phyloP scores from a whole-genome alignment of 768 basidiomycete species.

The Suillus occidentalis region DNA sequence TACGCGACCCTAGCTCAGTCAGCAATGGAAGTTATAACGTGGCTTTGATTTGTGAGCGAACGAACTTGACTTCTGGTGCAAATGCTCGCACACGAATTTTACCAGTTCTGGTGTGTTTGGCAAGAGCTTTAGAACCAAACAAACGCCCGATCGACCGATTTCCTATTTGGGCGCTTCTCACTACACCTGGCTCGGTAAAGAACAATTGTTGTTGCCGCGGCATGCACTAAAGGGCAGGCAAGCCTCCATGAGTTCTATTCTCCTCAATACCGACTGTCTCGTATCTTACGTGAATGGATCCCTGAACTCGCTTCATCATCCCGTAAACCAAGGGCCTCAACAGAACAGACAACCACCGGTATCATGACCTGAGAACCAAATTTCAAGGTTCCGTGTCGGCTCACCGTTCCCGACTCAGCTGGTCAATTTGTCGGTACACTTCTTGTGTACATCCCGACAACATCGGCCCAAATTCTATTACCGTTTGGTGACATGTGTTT shows the following conservation, averaged over 20 bases:
- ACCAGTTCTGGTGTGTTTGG: constrained; percentile 9
- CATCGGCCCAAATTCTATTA: not conserved
- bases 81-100: not conserved
- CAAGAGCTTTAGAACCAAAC: constrained; percentile 10
- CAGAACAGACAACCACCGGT: not conserved
- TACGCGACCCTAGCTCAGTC: not conserved
- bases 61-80: not conserved
- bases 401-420: not conserved
- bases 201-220: not conserved
- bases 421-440: not conserved
- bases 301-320: not conserved
- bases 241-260: not conserved
- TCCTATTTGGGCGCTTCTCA: not conserved
- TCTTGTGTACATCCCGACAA: not conserved
- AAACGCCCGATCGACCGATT: constrained; percentile 2
- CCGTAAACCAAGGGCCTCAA: not conserved
- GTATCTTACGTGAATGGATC: not conserved
- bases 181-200: not conserved
- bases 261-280: not conserved
- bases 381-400: not conserved
- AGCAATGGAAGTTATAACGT: not conserved
- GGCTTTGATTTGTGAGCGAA: not conserved
- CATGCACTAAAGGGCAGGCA: not conserved
- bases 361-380: not conserved
- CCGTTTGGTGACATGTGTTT: not conserved